phyloP scores from a whole-genome alignment of 2,329 filamentous ascomycete species.

The Aspergillus clavatus region DNA sequence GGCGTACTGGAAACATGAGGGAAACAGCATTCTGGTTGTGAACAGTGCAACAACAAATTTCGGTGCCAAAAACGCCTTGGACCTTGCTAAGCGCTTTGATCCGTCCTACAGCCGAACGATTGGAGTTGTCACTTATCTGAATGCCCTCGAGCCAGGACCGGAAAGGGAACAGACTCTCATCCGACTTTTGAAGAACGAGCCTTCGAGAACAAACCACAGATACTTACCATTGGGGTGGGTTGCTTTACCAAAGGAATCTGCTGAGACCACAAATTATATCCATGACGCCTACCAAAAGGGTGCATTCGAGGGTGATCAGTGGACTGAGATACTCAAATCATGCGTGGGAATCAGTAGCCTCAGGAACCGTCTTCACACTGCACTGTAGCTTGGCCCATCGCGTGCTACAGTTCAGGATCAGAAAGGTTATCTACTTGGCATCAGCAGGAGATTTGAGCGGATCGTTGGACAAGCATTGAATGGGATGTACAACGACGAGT shows the following conservation, averaged over 20 bases:
- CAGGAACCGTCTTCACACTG: constrained; percentile 28
- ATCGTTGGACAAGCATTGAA: constrained; percentile 31
- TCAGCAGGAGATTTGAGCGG: constrained; percentile 37
- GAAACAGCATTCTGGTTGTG: constrained; percentile 47
- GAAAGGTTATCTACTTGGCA: constrained; percentile 27
- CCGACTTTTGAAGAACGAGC: constrained; percentile 1
- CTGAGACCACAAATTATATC: too few relatives aligned
- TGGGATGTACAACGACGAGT: constrained; percentile 31
- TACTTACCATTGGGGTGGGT: too few relatives aligned
- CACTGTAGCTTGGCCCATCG: constrained; percentile 29
- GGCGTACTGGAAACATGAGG: constrained; percentile 38
- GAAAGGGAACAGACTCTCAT: constrained; percentile 31
- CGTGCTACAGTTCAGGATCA: constrained; percentile 21
- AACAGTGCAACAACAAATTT: constrained; percentile 42
- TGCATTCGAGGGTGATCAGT: constrained; percentile 1
- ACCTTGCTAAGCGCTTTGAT: constrained; percentile 33
- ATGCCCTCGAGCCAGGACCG: constrained; percentile 24
- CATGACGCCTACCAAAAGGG: too few relatives aligned
- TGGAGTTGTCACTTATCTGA: constrained; percentile 48
- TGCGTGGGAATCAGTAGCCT: constrained; percentile 30
- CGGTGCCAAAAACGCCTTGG: constrained; percentile 39
- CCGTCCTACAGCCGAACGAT: constrained; percentile 32
- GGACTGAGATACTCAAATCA: constrained; percentile 21
- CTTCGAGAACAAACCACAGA: too few relatives aligned
- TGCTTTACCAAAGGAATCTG: too few relatives aligned